Evolutionary conservation across 352 stramenopile genomes (phyloP), one percentile per base, ranked within the genome.

Genomic region (Pythium biforme): DNA sequence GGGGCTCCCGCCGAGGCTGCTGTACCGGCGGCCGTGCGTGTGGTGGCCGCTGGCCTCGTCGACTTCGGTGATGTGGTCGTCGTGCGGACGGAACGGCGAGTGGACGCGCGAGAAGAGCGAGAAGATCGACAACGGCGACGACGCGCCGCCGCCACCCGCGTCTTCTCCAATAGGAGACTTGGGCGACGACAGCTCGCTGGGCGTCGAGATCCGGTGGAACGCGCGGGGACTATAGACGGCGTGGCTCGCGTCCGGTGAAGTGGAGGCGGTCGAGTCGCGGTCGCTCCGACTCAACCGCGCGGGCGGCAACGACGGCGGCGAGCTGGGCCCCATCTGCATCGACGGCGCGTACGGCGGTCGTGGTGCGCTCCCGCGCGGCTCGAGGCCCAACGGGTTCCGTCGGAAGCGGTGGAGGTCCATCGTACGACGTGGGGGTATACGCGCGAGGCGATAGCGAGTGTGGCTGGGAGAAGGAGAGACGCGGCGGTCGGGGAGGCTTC

Each of bases 41-140:
- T 50, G 45, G 23, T 59, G 48, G 14, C 46, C 59, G 52, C 65
- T 67, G 47, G 53, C 31, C 53, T 71, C 52, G 39, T 74, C 57
- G 23, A 54, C 58, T 27, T 68, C 52, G 61, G 54, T 29, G 17
- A 61, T 66, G 19, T 40, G 14, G 25, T 61, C 59, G 19, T 67
- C 20, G 23, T 26, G n/a, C 9, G 59, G 41, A 15, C 50, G 41
- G 51, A 59, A 60, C 12, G 59, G 33, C 20, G 59, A 50, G 17
- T 37, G 53, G 26, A 26, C 26, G 17, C 22, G 53, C 4, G 62
- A 68, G 47, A 68, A 68, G 14, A 62, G 37, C 11, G 45, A 55
- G 20, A 61, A 58, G 33, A 51, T 56, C 22, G 61, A 50, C 20
- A 23, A 12, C 15, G 58, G 72, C n/a, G 77, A 73, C 23, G 75